Evolutionary conservation across 176 grass and related monocot genomes (phyloP), one percentile per base, ranked within the genome.

Genomic region (Tuctoria greenei): DNA sequence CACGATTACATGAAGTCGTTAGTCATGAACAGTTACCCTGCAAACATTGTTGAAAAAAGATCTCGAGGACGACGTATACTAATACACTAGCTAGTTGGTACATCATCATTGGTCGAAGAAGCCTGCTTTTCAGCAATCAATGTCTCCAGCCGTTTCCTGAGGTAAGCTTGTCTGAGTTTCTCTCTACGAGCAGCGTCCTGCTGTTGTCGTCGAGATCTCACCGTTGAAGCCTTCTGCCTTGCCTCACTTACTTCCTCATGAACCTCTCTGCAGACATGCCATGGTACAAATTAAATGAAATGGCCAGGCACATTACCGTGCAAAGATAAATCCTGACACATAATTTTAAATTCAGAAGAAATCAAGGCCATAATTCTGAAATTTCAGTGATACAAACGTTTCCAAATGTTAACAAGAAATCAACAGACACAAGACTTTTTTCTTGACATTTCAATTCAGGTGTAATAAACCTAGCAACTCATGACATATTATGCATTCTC

Each of bases 81-180:
- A 1, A 69, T 52, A 54, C 55, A 75, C 21, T 88, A 83, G 67
- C 74, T 63, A 76, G 61, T 15, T 52, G 82, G 84, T 45, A 59
- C 54, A 66, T 71, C 72, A 58, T 69, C 65, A 52, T 42, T 80
- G 28, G 66, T 44, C 18, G 87, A 54, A 82, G 86, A 76, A 26
- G 76, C 75, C 80, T 92, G 91, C 67, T 94, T 98, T 66, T 83
- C 81, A 51, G 91, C 67, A 58, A 87, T 73, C 73, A 92, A 71
- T 56, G 94, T 94, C 31, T 98, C 79, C 34, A 98, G 69, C 46
- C 90, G 95, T 87, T 95, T 95, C 81, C 89, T 98, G 37, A 98
- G 87, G 67, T 95, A 98, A 67, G 91, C 91, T 55, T 98, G 95
- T 79, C 65, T 88, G 6, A 98, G 82, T 92, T 92, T 98, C 79